Evolutionary conservation across 2,329 filamentous ascomycete species (phyloP), one percentile per base, ranked within the genome.

Genomic region (Sporothrix schenckii): DNA sequence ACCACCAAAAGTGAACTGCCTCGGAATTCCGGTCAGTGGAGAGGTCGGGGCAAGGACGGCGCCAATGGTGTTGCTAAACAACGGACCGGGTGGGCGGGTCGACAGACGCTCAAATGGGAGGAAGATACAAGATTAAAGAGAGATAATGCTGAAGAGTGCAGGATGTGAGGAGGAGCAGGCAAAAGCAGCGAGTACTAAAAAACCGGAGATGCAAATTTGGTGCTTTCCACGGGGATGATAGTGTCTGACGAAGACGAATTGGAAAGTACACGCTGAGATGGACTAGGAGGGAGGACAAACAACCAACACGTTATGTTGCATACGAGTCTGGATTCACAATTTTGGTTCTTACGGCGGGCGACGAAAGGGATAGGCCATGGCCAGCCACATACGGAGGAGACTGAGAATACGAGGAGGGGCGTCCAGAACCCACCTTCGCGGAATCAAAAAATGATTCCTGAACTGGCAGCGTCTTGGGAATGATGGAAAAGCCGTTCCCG

Each of bases 21-120:
- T 39, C 58, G 34, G 44, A 61, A 61, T n/a, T 24, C 39, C n/a
- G 58, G 58, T n/a, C 24, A 61, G 39, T 61, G 56, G 34, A 44
- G 34, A n/a, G 54, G 14, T 19, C 41, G 41, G 14, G 47, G 3
- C 47, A 49, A 49, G 16, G 47, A 49, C 16, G 53, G 24, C 24
- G 54, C 30, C 54, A 21, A 41, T 60, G 53, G 21, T 21, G 34
- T 16, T 58, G 27, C 56, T n/a, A 61, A 61, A 44, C 27, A n/a
- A 61, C 34, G 16, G n/a, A 30, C 24, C n/a, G 13, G 41, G 5
- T 61, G n/a, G 56, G n/a, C 3, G 21, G 21, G 50, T 21, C 21
- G 19, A 60, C 0, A 19, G 21, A 27, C n/a, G 56, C 44, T 61
- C 56, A 39, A 24, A 34, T 63, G 13, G 58, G 41, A 63, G 27